Evolutionary conservation across 129 eudicot genomes (phyloP).

Genomic region (Erigeron canadensis): DNA sequence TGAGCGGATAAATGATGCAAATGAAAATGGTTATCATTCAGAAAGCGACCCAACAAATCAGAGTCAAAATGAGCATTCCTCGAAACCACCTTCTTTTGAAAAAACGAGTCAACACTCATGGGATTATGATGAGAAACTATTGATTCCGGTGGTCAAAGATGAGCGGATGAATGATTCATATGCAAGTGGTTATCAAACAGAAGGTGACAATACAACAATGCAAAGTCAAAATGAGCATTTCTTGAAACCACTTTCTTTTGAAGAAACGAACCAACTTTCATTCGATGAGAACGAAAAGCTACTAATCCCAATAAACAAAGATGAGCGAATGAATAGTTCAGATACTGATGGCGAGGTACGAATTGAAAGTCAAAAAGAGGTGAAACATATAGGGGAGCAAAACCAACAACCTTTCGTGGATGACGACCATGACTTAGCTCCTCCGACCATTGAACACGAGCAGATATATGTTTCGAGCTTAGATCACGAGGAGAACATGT

Average conservation of each 20-base stretch:
- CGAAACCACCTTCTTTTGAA: too few relatives aligned
- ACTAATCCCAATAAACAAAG: background rate
- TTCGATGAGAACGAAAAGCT: background rate
- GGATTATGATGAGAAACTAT: background rate
- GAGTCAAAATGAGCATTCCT: background rate
- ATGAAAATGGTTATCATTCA: background rate
- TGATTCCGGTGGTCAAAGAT: too few relatives aligned
- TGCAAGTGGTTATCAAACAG: too few relatives aligned
- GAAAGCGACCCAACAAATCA: background rate
- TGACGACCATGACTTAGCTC: background rate
- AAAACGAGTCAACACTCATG: too few relatives aligned
- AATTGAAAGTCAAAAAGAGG: background rate
- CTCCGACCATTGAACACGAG: background rate
- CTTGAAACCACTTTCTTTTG: background rate
- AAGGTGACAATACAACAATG: too few relatives aligned
- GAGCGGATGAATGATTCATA: too few relatives aligned
- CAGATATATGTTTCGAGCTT: background rate
- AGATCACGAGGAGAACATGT: conserved; percentile 2
- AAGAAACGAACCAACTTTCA: background rate
- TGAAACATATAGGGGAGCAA: background rate
- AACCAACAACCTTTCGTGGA: background rate
- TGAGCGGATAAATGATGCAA: background rate
- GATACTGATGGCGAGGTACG: background rate
- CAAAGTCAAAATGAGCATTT: too few relatives aligned
- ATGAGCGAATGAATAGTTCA: background rate